These are phyloP conservation scores for Truncatella angustata DNA, from an alignment of 2,329 filamentous ascomycete genomes.

Conservation along the genomic window DNA sequence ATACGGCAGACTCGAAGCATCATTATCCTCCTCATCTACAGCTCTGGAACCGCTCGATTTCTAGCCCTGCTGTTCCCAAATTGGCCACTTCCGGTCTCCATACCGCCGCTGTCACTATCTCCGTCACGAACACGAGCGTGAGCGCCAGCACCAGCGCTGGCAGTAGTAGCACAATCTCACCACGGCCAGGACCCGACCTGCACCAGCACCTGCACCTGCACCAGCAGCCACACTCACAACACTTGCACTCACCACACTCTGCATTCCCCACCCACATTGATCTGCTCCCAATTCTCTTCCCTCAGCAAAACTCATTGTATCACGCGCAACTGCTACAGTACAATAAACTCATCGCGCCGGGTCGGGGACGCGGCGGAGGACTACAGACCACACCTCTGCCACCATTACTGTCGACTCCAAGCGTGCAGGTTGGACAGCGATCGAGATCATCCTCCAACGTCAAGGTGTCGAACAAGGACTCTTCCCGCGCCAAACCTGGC, in stretches of 20 bases:
- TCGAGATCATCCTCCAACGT: conserved; percentile 60
- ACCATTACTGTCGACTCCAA: conserved; percentile 53
- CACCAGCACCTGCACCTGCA: no score
- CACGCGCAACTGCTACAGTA: conserved; percentile 64
- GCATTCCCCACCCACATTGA: conserved; percentile 45
- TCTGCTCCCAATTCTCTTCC: conserved; percentile 55
- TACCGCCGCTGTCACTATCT: background rate
- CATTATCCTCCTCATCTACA: conserved; percentile 38
- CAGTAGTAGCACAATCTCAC: background rate
- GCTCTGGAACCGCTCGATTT: conserved; percentile 38
- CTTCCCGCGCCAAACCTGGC: conserved; percentile 42
- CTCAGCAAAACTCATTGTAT: conserved; percentile 58
- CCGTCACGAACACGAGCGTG: conserved; percentile 7
- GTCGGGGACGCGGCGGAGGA: conserved; percentile 50
- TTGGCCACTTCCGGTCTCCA: conserved; percentile 22
- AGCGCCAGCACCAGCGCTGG: no score
- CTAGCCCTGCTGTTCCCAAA: conserved; percentile 31
- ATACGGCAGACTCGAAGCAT: conserved; percentile 48
- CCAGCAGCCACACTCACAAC: conserved; percentile 12
- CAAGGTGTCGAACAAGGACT: conserved; percentile 57
- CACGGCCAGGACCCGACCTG: no score
- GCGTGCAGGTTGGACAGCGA: conserved; percentile 54
- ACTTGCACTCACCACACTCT: conserved; percentile 12
- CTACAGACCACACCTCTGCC: conserved; percentile 56
- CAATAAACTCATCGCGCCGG: conserved; percentile 62